Base-by-base conservation (phyloP, 2,329 filamentous ascomycete genomes). In the Ophiostoma populinum region DNA sequence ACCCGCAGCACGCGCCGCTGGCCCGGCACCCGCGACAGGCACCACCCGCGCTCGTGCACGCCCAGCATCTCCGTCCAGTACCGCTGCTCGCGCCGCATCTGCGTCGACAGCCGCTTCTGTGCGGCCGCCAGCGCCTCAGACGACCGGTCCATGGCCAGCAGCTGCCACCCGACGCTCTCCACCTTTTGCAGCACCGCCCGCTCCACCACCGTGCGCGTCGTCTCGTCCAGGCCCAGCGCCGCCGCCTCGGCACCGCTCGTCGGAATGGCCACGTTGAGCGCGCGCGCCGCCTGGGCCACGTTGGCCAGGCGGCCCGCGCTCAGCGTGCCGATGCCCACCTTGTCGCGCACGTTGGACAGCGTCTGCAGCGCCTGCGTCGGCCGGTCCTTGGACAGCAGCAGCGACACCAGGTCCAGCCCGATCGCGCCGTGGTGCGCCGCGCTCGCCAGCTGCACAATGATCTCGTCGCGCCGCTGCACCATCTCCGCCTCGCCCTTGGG, bases 51-150 rank as follows among this genome's bases (percentile, higher is more conserved):
- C 44, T 83, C 71, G 43, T 78, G 83, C 29, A 95, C 74, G 8
- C 74, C 70, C 31, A 92, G 59, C 3, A 95, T 69, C 46, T 92
- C 78, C 37, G 79, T 69, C 90, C 90, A 98, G 54, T 92, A 98
- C 46, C 68, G 76, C 2, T 75, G 76, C 58, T 98, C 90, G 20
- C 73, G 70, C 8, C 70, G 65, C 22, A 92, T 78, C 52, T 93
- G 86, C 9, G 67, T 69, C 46, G 82, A 70, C 10, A 98, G 57
- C 26, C 81, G 67, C 18, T 67, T 63, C 0, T 80, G 78, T 5
- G 85, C 77, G 8, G 72, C 66, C 11, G 83, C 58, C 16, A 93
- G 67, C 24, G 75, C 75, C 46, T 81, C 76, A 2, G 82, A 75
- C 4, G 80, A 75, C 22, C 70, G 68, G 46, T 80, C 75, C 44